Evolutionary conservation across 768 basidiomycete genomes (phyloP).

Genomic region (Auricularia auricula-judae): DNA sequence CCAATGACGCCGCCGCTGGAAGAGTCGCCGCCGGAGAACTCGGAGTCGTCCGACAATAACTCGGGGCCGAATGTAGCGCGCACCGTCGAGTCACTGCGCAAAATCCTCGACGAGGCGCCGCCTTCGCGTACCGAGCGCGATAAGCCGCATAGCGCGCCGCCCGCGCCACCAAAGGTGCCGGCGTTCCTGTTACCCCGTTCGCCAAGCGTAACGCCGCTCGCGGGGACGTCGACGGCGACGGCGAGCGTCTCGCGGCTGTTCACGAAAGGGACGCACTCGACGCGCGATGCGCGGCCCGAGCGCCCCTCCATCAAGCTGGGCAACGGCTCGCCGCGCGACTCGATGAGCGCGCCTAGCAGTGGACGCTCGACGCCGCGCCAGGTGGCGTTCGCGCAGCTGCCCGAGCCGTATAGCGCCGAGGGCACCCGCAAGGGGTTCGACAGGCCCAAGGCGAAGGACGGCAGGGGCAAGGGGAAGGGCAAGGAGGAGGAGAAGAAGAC

Average conservation of each 20-base stretch:
- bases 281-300: slow-evolving; percentile 48
- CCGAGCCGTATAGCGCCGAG: slow-evolving; percentile 40
- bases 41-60: slow-evolving; percentile 31
- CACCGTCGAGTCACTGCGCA: slow-evolving; percentile 55
- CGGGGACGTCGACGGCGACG: slow-evolving; percentile 62
- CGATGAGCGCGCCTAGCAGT: slow-evolving; percentile 32
- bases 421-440: background rate
- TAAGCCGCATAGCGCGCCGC: slow-evolving; percentile 6
- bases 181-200: slow-evolving; percentile 29
- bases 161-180: slow-evolving; percentile 19
- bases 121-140: slow-evolving; percentile 20
- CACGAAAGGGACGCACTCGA: slow-evolving; percentile 50
- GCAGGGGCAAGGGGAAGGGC: background rate
- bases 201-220: slow-evolving; percentile 40
- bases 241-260: slow-evolving; percentile 71
- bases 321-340: slow-evolving; percentile 20
- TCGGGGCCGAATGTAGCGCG: slow-evolving; percentile 44
- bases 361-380: slow-evolving; percentile 52
- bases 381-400: slow-evolving; percentile 70
- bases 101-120: slow-evolving; percentile 46
- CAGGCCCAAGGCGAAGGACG: background rate
- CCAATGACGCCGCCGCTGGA: slow-evolving; percentile 48
- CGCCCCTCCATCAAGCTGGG: slow-evolving; percentile 35
- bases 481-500: background rate
- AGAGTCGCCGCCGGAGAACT: slow-evolving; percentile 42